A percentile compares a stretch with the other conserved stretches of the same genome.
Evolutionary conservation across 495 filamentous ascomycete species (phyloP).

Genomic region (Cercophora scortea): DNA sequence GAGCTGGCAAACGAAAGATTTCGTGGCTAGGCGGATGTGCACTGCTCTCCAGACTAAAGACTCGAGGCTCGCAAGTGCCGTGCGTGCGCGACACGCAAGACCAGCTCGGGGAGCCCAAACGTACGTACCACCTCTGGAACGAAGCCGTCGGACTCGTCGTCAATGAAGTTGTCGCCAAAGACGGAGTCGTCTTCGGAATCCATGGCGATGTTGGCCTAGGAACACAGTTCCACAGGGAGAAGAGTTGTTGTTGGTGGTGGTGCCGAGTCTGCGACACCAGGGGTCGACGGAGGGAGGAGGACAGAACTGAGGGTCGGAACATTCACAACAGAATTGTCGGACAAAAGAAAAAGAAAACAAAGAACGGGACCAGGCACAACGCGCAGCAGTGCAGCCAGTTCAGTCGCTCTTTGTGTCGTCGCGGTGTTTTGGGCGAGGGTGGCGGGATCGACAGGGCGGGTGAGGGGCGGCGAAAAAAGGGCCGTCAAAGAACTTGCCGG

Average conservation of each 20-base stretch:
- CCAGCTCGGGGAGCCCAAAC: background rate
- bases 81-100: too few species aligned
- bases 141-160: conserved; percentile 42
- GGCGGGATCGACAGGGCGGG: background rate
- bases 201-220: conserved; percentile 22
- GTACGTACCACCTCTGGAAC: conserved; percentile 37
- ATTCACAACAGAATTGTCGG: background rate
- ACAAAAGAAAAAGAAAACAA: background rate
- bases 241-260: background rate
- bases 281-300: background rate
- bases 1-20: too few species aligned
- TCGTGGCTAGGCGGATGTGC: too few species aligned
- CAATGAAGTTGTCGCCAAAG: conserved; percentile 42
- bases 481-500: background rate
- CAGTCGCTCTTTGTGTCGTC: too few species aligned
- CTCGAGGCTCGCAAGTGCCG: too few species aligned
- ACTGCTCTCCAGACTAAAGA: too few species aligned
- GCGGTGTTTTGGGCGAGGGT: too few species aligned
- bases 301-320: background rate
- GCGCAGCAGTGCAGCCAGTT: background rate
- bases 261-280: background rate
- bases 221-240: conserved; percentile 10
- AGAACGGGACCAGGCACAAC: background rate
- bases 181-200: conserved; percentile 48
- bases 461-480: background rate